phyloP scores from a whole-genome alignment of 2,329 filamentous ascomycete species.

The Cryphonectria japonica region DNA sequence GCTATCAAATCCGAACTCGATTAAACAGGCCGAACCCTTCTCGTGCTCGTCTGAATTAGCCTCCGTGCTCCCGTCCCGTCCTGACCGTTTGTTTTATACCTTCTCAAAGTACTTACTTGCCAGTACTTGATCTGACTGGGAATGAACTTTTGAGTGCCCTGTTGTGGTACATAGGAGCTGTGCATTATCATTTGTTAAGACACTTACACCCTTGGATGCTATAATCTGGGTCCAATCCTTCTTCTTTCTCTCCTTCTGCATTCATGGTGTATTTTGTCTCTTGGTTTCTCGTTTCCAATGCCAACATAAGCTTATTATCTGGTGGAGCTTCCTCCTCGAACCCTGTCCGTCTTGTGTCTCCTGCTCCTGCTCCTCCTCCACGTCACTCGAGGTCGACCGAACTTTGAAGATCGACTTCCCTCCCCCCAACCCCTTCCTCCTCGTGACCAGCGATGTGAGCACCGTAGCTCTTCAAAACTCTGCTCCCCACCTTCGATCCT shows the following conservation, averaged over 20 bases:
- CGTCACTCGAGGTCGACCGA: not conserved
- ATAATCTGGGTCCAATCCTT: not conserved
- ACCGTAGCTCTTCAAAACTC: not conserved
- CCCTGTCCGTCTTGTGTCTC: not conserved
- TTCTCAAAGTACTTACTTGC: not conserved
- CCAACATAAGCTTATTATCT: not conserved
- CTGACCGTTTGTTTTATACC: not conserved
- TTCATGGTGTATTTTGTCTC: not conserved
- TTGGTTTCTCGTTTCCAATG: not conserved
- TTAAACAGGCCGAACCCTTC: not conserved
- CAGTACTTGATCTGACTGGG: not conserved
- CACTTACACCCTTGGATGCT: not conserved
- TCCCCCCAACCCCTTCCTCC: not conserved
- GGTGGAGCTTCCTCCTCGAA: not conserved
- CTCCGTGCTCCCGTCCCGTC: not conserved
- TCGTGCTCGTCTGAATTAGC: not conserved
- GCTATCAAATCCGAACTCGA: conserved; percentile 3
- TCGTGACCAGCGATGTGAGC: conserved; percentile 14
- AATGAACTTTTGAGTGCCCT: not conserved
- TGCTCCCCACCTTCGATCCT: not conserved
- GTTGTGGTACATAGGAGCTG: not conserved
- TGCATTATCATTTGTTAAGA: not conserved
- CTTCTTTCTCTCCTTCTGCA: too few relatives aligned
- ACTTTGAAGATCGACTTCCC: not conserved
- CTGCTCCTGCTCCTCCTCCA: not conserved